phyloP scores from a whole-genome alignment of 352 stramenopile species.

The Phytopythium sindhum region DNA sequence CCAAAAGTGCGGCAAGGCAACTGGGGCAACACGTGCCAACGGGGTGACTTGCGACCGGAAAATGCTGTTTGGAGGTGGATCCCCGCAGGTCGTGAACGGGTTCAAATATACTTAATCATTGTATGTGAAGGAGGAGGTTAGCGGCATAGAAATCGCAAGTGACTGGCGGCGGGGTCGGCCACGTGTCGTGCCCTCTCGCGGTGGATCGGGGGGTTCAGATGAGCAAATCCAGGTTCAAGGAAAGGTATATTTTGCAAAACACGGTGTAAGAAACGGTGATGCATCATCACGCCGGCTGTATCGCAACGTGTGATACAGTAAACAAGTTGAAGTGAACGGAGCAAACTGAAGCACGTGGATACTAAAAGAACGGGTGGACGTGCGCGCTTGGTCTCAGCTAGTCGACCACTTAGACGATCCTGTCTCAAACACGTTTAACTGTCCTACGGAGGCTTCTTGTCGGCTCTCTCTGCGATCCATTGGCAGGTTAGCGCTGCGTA shows the following conservation, averaged over 20 bases:
- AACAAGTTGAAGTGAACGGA: not conserved
- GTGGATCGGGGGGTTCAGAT: not conserved
- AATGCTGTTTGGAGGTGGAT: not conserved
- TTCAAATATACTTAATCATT: not conserved
- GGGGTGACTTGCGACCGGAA: not conserved
- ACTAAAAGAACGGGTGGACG: not conserved
- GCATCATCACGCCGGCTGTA: not conserved
- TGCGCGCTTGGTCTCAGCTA: not conserved
- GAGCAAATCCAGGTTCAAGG: not conserved
- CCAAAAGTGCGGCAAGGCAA: slow-evolving; percentile 12
- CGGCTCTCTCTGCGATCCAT: too few species aligned
- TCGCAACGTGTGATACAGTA: not conserved
- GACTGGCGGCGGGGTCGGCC: not conserved
- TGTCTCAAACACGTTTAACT: too few species aligned
- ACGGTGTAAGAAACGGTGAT: not conserved
- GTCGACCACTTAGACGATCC: not conserved
- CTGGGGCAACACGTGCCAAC: not conserved
- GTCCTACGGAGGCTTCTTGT: too few species aligned
- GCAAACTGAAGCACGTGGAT: not conserved
- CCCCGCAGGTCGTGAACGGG: not conserved
- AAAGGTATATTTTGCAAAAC: slow-evolving; percentile 1
- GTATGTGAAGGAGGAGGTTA: not conserved
- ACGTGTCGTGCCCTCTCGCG: slow-evolving; percentile 7
- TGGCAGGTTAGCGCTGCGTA: too few species aligned
- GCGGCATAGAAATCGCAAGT: slow-evolving; percentile 1